Percentiles rank a stretch among this genome's conserved stretches.
These are phyloP conservation scores for Penicillium paxilli DNA, from an alignment of 495 filamentous ascomycete genomes.

Conservation along the genomic window DNA sequence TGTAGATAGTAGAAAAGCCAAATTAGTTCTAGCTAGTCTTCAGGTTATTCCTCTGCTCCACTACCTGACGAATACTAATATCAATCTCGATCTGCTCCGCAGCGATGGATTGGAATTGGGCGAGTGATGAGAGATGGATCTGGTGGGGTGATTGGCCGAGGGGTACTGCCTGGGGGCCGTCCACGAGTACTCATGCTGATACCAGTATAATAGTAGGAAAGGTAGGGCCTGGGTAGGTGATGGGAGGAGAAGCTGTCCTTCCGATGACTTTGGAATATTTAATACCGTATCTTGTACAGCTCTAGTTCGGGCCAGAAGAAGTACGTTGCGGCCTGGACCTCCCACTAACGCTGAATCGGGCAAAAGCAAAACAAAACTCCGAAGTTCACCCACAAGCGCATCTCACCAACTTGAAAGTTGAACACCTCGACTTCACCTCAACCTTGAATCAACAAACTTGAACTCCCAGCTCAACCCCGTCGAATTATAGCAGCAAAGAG, in stretches of 20 bases:
- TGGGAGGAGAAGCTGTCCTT: too few relatives aligned
- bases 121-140: neutral
- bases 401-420: too few relatives aligned
- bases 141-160: neutral
- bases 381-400: slow-evolving; percentile 7
- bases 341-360: slow-evolving; percentile 20
- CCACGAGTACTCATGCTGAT: neutral
- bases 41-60: neutral
- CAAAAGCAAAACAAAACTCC: slow-evolving; percentile 27
- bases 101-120: neutral
- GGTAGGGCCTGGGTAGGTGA: too few relatives aligned
- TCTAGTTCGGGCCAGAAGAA: too few relatives aligned
- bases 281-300: too few relatives aligned
- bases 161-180: neutral
- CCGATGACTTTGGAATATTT: too few relatives aligned
- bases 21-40: too few relatives aligned
- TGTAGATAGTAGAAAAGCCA: too few relatives aligned
- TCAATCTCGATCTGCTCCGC: too few relatives aligned
- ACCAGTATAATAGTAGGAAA: too few relatives aligned
- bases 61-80: neutral
- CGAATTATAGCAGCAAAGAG: neutral
- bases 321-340: too few relatives aligned
- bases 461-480: neutral
- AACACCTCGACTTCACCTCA: too few relatives aligned
- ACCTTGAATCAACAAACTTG: neutral